phyloP scores from a whole-genome alignment of 768 basidiomycete genomes.

The Suillus lakei region DNA sequence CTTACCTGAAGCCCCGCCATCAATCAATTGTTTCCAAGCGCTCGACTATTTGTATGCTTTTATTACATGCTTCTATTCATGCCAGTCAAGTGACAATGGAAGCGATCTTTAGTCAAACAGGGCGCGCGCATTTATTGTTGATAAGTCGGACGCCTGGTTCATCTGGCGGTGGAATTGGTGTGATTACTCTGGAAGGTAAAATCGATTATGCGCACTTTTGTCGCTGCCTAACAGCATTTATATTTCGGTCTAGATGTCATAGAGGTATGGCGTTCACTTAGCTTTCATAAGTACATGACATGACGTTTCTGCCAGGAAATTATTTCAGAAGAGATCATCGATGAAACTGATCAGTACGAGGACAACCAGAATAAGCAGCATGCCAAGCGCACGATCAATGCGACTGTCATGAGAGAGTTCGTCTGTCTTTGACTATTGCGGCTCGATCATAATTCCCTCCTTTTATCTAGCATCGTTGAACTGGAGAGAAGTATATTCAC shows the following conservation, averaged over 20 bases:
- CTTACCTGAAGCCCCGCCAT: constrained; percentile 85
- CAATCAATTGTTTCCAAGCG: constrained; percentile 94
- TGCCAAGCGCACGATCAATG: constrained; percentile 73
- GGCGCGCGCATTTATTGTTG: constrained; percentile 88
- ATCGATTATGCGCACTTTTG: constrained; percentile 12
- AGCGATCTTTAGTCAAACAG: constrained; percentile 73
- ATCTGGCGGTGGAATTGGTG: constrained; percentile 87
- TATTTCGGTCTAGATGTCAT: constrained; percentile 60
- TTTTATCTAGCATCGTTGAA: constrained; percentile 55
- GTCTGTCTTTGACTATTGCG: constrained; percentile 10
- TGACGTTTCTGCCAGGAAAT: constrained; percentile 67
- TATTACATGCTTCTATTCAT: neutral
- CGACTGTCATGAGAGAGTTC: constrained; percentile 80
- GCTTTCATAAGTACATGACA: neutral
- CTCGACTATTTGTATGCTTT: constrained; percentile 82
- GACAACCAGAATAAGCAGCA: constrained; percentile 82
- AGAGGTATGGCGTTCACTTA: constrained; percentile 48
- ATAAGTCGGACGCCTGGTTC: constrained; percentile 86
- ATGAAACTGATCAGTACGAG: constrained; percentile 90
- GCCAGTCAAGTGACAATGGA: neutral
- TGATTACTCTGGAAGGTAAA: constrained; percentile 85
- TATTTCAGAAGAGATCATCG: constrained; percentile 95
- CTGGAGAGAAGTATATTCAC: constrained; percentile 43
- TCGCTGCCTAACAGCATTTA: constrained; percentile 7
- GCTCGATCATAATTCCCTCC: neutral